Evolutionary conservation across 768 basidiomycete genomes (phyloP).

Genomic region (Serendipita indica): DNA sequence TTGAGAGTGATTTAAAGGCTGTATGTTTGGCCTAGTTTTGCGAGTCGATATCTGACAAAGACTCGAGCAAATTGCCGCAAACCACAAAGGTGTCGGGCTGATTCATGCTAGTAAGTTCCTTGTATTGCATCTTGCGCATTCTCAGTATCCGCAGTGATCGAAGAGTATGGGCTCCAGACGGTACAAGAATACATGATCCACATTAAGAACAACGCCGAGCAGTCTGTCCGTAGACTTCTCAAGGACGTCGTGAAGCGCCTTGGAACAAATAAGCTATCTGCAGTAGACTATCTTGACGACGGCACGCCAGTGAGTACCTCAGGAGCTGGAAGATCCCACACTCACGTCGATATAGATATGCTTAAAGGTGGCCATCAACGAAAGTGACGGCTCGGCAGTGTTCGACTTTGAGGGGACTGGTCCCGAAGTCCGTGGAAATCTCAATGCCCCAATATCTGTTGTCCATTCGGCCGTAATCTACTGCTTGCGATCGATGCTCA

Average conservation of each 20-base stretch:
- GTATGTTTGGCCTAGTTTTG: conserved; percentile 28
- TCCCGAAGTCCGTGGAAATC: conserved; percentile 67
- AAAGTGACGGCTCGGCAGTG: conserved; percentile 55
- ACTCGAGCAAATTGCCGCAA: conserved; percentile 78
- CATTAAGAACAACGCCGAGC: conserved; percentile 79
- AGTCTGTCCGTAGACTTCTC: conserved; percentile 69
- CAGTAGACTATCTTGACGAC: conserved; percentile 77
- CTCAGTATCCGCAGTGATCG: conserved; percentile 39
- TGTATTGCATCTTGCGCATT: neutral
- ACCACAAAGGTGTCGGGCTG: conserved; percentile 79
- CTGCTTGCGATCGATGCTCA: conserved; percentile 76
- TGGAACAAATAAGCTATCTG: conserved; percentile 47
- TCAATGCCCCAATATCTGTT: conserved; percentile 75
- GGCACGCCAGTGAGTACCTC: conserved; percentile 54
- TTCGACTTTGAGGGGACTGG: conserved; percentile 80
- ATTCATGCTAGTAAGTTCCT: conserved; percentile 55
- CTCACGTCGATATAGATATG: conserved; percentile 35
- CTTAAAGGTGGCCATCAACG: conserved; percentile 64
- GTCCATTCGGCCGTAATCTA: conserved; percentile 82
- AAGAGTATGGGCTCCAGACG: conserved; percentile 69
- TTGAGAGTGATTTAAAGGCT: conserved; percentile 84
- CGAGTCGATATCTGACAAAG: neutral
- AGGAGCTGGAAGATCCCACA: neutral
- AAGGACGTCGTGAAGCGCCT: conserved; percentile 54
- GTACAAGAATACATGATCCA: conserved; percentile 92